Evolutionary conservation across 75 land plant species (phyloP), one percentile per base, ranked within the genome.

Genomic region (Adiantum capillusveneris): DNA sequence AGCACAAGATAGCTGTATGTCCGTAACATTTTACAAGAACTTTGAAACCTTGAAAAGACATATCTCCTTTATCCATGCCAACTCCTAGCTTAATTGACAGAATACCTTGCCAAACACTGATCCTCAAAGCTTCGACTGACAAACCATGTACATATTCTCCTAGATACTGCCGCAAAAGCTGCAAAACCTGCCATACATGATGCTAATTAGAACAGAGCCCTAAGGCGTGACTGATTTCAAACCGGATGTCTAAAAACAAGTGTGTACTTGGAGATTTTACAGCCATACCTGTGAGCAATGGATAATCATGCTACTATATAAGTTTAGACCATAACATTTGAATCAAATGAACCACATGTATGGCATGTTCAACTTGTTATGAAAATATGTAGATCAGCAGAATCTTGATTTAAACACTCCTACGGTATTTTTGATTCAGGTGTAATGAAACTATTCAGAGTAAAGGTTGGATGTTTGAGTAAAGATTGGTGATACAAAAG

Each of bases 71-170:
- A n/a, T n/a, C n/a, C n/a, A n/a, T 41, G 14, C 43, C 43, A 41
- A 41, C 14, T 41, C 51, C 51, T 48, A 48, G 20, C 13, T 48
- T 48, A 12, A 41, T 9, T 41, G 9, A 41, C 12, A 41, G 6
- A 42, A 44, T 20, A 93, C 98, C 98, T 83, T 93, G 79, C 98
- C 98, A 93, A 34, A 93, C 96, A 74, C 96, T 89, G 60, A 93
- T 83, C 65, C 79, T 75, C 49, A 93, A 64, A 56, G 96, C 96
- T 77, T 93, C 98, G 18, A 57, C 44, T 24, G 98, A 93, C 11
- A 93, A 87, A 16, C 95, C 98, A 12, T 91, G 82, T 13, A 93
- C 96, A 71, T 93, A 93, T 62, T 93, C 91, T 41, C 96, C 98
- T 71, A 93, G 62, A 65, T 93, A 93, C 53, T 65, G 84, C 12